Evolutionary conservation across 805 yeast species (phyloP), one percentile per base, ranked within the genome.

Genomic region (Myxozyma mucilagina): DNA sequence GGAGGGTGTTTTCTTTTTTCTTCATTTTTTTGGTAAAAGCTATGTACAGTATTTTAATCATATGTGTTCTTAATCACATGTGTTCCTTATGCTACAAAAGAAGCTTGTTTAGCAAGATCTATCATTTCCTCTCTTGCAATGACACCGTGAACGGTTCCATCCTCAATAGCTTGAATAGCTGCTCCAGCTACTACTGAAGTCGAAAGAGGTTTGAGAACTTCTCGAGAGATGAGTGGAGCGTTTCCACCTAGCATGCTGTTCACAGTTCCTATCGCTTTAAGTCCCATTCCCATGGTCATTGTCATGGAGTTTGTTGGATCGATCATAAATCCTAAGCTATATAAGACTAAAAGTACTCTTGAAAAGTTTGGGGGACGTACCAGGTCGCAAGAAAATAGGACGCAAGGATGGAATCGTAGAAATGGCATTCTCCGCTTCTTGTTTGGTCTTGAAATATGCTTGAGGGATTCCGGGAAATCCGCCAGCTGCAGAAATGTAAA

Each of bases 101-200:
- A 51, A 9, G 56, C 61, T 32, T 43, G 20, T 24, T 31, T 44
- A 5, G 65, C 65, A 9, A 62, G 56, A n/a, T 56, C 20, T 2
- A 51, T 35, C 35, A 62, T 11, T 4, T 56, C 51, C 4, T 44
- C 55, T 20, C 49, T 18, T n/a, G 56, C 44, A 24, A 64, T 38
- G 8, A 59, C 57, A 16, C 66, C 67, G 13, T 52, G 34, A 11
- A 64, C 54, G 16, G 32, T 43, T 29, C 48, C 60, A 32, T 60
- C 62, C 10, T 43, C 57, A 18, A 64, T 34, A 10, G 67, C 64
- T 38, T 59, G 60, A 13, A 64, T 52, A 7, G 66, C 61, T 10
- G 66, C 67, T 5, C 64, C 67, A 5, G 67, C 66, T 10, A 62
- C 65, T 32, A 59, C 58, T 11, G 63, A 51, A 8, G 60, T 55